Evolutionary conservation across 2,329 filamentous ascomycete species (phyloP), one percentile per base, ranked within the genome.

Genomic region (Apiospora marii): DNA sequence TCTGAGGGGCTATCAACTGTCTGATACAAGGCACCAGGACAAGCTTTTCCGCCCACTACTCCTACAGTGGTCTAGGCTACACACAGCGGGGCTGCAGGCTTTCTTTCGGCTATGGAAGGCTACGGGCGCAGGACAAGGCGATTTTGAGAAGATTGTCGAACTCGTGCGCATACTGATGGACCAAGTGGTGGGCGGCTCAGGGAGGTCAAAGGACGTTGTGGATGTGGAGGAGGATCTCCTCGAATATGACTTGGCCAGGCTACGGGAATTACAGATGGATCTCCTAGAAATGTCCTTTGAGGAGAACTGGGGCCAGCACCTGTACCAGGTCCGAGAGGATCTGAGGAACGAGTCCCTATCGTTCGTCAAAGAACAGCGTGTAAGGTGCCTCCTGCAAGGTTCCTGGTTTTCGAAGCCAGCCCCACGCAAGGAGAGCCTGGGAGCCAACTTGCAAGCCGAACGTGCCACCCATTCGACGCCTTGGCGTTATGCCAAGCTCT

Each of bases 341-440:
- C 87, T 98, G 64, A 93, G 94, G 77, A 92, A 96, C 78, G 96
- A 99, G 82, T 95, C 96, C 14, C 85, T 98, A 71, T 94, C 98
- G 79, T 99, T 99, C 79, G 94, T 98, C 83, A 98, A 98, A 83
- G 96, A 99, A 84, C 96, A 99, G 82, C 91, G 96, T 49, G 93
- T 98, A 74, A 90, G 96, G 71, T 98, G 95, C 80, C 86, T 99
- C 51, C 88, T 98, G 4, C 89, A 94, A 76, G 96, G 96, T 8
- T 92, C 93, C 13, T 99, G 96, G 96, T 99, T 98, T 84, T 81
- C 85, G 80, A 83, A 87, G 82, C 82, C 88, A 6, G 79, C 83
- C 14, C 81, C 84, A 81, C 78, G 82, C 79, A 80, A 89, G 86
- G 75, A 84, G 76, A 78, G 86, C 82, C 70, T 81, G 80, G 74